A percentile compares a stretch with the other conserved stretches of the same genome.
These are phyloP conservation scores for Hyparrhenia diplandra DNA, from an alignment of 176 grass and related monocot genomes.

Conservation along the genomic window DNA sequence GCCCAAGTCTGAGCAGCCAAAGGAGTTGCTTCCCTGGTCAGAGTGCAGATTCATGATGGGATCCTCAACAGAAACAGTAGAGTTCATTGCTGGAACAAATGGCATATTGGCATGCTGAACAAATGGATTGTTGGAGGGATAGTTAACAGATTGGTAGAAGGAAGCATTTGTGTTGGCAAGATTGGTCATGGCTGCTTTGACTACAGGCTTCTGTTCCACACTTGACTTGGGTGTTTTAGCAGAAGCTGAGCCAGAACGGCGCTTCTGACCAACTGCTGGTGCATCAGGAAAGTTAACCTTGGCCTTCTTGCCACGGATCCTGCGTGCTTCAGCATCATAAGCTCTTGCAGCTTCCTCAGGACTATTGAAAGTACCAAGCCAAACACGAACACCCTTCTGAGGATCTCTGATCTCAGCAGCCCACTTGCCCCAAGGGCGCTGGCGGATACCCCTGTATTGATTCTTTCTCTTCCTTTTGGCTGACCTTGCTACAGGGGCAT, in stretches of 20 bases:
- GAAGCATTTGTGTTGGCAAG: constrained; percentile 29
- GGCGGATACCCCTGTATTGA: constrained; percentile 85
- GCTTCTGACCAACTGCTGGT: constrained; percentile 39
- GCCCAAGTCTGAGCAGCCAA: constrained; percentile 37
- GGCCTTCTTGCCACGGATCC: constrained; percentile 78
- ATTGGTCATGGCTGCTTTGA: constrained; percentile 27
- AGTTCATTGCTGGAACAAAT: constrained; percentile 35
- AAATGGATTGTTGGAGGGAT: constrained; percentile 34
- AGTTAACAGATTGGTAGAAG: constrained; percentile 27
- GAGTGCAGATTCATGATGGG: constrained; percentile 44
- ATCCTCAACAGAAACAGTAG: constrained; percentile 29
- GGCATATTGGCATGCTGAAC: constrained; percentile 19
- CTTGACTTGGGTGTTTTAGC: constrained; percentile 36
- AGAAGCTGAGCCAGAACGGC: neutral
- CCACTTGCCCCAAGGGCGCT: constrained; percentile 99
- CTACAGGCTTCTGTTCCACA: constrained; percentile 21
- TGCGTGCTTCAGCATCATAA: constrained; percentile 86
- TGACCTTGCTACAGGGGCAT: constrained; percentile 51
- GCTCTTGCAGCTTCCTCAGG: constrained; percentile 97
- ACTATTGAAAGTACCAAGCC: constrained; percentile 95
- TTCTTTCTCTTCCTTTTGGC: constrained; percentile 92
- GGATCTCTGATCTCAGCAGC: constrained; percentile 99
- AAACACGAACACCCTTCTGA: constrained; percentile 86
- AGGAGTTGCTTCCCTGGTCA: constrained; percentile 79
- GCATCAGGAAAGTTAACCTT: constrained; percentile 91